Percentiles rank a stretch among this genome's conserved stretches.
These are phyloP conservation scores for Bruguiera hainesii DNA, from an alignment of 441 rosid genomes.

Conservation along the genomic window DNA sequence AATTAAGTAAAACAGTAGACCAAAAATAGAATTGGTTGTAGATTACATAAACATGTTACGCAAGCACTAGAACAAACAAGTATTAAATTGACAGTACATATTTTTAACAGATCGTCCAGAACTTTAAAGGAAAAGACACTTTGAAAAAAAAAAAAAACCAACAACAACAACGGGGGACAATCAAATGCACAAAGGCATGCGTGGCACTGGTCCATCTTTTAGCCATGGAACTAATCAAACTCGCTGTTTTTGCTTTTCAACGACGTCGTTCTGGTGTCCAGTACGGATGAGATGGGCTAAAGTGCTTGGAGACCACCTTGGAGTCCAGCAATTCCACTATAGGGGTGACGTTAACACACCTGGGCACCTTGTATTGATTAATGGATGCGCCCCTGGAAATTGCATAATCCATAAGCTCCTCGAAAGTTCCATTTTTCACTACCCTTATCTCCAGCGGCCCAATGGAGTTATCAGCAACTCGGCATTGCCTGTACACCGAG, in stretches of 20 bases:
- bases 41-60: slow-evolving; percentile 29
- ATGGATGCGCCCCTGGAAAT: slow-evolving; percentile 94
- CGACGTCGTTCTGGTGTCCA: slow-evolving; percentile 78
- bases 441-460: slow-evolving; percentile 83
- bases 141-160: no score
- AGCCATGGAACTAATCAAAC: background rate
- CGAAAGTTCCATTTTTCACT: slow-evolving; percentile 80
- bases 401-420: slow-evolving; percentile 93
- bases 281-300: slow-evolving; percentile 66
- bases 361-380: slow-evolving; percentile 90
- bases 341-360: slow-evolving; percentile 88
- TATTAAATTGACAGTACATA: slow-evolving; percentile 15
- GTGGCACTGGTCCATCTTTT: background rate
- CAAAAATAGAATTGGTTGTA: background rate
- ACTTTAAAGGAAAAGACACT: no score
- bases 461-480: slow-evolving; percentile 77
- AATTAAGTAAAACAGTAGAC: background rate
- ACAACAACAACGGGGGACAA: no score
- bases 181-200: background rate
- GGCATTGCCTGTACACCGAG: slow-evolving; percentile 81
- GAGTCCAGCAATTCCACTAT: slow-evolving; percentile 83
- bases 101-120: background rate
- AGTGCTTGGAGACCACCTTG: slow-evolving; percentile 61
- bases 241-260: slow-evolving; percentile 18
- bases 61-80: slow-evolving; percentile 13